A percentile compares a stretch with the other conserved stretches of the same genome.
Conservation (phyloP, 2,329 filamentous ascomycete species). For the Pseudogymnoascus sp. region DNA sequence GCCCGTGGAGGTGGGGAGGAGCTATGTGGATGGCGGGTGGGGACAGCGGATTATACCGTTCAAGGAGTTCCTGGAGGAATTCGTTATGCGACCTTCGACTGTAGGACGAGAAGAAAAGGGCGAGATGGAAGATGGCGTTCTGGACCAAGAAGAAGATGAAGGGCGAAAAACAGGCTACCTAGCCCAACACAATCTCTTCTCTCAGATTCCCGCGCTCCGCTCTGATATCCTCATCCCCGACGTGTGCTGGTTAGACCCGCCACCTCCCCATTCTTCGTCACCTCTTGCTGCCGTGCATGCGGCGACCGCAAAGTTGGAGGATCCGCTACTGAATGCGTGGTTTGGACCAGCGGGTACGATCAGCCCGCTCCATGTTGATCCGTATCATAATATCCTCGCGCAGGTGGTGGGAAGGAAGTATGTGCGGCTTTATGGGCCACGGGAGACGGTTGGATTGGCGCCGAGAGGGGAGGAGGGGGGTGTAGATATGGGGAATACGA, state of each 20-base stretch:
- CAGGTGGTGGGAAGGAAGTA: slow-evolving; percentile 91
- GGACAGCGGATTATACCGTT: slow-evolving; percentile 75
- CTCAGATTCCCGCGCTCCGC: slow-evolving; percentile 69
- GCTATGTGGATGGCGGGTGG: slow-evolving; percentile 82
- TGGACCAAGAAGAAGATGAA: slow-evolving; percentile 13
- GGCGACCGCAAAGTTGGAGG: slow-evolving; percentile 34
- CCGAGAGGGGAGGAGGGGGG: slow-evolving; percentile 57
- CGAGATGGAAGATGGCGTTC: slow-evolving; percentile 11
- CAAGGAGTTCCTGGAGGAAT: slow-evolving; percentile 52
- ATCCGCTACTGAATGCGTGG: slow-evolving; percentile 81
- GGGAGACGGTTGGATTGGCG: slow-evolving; percentile 47
- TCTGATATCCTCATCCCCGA: slow-evolving; percentile 75
- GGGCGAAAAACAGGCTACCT: slow-evolving; percentile 55
- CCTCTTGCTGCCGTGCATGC: slow-evolving; percentile 35
- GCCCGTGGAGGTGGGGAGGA: slow-evolving; percentile 76
- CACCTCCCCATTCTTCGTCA: slow-evolving; percentile 42
- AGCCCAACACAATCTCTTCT: slow-evolving; percentile 82
- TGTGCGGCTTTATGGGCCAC: slow-evolving; percentile 74
- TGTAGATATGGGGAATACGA: slow-evolving; percentile 91
- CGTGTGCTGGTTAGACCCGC: slow-evolving; percentile 68
- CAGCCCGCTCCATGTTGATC: slow-evolving; percentile 87
- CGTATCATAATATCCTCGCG: slow-evolving; percentile 84
- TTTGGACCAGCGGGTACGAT: slow-evolving; percentile 82
- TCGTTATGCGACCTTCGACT: slow-evolving; percentile 15
- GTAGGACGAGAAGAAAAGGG: slow-evolving; percentile 10